These are phyloP conservation scores for Schoenoplectus tabernaemontani DNA, from an alignment of 202 grass and related monocot species.

Conservation along the genomic window DNA sequence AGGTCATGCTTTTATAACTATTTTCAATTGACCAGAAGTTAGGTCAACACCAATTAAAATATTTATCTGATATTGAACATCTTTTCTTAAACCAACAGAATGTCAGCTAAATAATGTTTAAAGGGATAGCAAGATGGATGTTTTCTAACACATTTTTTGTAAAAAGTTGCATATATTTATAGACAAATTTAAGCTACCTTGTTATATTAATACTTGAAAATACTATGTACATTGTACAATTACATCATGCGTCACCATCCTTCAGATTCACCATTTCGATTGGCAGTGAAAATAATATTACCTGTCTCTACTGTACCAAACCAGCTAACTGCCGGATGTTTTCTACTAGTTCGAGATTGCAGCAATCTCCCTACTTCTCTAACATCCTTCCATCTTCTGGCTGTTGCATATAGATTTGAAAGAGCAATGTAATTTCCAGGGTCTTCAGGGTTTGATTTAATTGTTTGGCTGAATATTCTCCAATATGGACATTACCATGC, in stretches of 20 bases:
- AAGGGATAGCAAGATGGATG: no score
- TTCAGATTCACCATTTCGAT: not conserved
- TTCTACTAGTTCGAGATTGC: constrained; percentile 12
- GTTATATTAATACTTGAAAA: not conserved
- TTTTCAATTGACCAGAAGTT: no score
- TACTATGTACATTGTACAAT: not conserved
- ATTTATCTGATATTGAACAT: no score
- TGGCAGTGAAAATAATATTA: constrained; percentile 20
- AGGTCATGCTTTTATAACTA: no score
- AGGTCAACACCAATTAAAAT: no score
- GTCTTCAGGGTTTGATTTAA: constrained; percentile 6
- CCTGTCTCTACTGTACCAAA: constrained; percentile 13
- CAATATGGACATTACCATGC: constrained; percentile 44
- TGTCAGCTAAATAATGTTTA: not conserved
- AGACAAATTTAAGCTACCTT: not conserved
- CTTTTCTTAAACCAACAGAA: no score
- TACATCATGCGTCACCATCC: not conserved
- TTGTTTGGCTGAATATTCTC: constrained; percentile 32
- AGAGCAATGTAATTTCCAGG: constrained; percentile 22
- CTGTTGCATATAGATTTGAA: constrained; percentile 36
- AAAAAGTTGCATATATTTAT: not conserved
- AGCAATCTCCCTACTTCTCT: no score
- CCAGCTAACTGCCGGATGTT: constrained; percentile 29
- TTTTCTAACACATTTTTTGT: no score
- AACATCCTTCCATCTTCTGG: no score